phyloP scores from a whole-genome alignment of 352 stramenopile genomes.

The Aphanomyces stellatus region DNA sequence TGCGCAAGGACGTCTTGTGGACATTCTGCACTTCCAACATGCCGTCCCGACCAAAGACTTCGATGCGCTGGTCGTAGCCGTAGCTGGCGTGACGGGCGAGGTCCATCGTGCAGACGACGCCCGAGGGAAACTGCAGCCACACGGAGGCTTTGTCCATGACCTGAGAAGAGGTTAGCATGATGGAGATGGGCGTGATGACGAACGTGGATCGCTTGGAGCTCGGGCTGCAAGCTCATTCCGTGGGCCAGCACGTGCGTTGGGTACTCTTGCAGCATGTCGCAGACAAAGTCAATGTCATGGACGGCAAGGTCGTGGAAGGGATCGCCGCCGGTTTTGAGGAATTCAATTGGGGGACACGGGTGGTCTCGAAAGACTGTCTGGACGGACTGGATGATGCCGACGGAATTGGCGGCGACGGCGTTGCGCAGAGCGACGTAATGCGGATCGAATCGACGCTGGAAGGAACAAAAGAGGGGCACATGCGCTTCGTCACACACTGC shows the following conservation, averaged over 20 bases:
- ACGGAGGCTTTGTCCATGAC: conserved; percentile 79
- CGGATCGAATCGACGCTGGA: conserved; percentile 87
- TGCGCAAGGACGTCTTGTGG: conserved; percentile 44
- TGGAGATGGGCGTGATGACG: neutral
- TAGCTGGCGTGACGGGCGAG: conserved; percentile 78
- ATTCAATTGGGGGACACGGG: conserved; percentile 79
- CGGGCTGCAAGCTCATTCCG: conserved; percentile 60
- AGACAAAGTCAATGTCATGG: conserved; percentile 91
- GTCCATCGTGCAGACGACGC: conserved; percentile 84
- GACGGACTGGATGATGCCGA: conserved; percentile 69
- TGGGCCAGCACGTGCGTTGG: conserved; percentile 73
- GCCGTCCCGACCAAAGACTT: conserved; percentile 70
- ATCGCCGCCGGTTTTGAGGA: conserved; percentile 79
- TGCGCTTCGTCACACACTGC: conserved; percentile 31
- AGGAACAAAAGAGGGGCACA: conserved; percentile 83
- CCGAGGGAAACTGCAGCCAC: conserved; percentile 60
- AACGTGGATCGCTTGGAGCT: conserved; percentile 52
- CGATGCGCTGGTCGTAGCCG: conserved; percentile 90
- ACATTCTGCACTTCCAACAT: conserved; percentile 74
- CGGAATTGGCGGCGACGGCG: conserved; percentile 28
- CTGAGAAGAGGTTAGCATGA: too few relatives aligned
- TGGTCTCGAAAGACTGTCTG: conserved; percentile 88
- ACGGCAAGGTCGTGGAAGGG: conserved; percentile 87
- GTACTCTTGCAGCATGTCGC: conserved; percentile 64
- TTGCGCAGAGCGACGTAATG: conserved; percentile 48